phyloP scores from a whole-genome alignment of 106 monocot species.

The Acorus gramineus region DNA sequence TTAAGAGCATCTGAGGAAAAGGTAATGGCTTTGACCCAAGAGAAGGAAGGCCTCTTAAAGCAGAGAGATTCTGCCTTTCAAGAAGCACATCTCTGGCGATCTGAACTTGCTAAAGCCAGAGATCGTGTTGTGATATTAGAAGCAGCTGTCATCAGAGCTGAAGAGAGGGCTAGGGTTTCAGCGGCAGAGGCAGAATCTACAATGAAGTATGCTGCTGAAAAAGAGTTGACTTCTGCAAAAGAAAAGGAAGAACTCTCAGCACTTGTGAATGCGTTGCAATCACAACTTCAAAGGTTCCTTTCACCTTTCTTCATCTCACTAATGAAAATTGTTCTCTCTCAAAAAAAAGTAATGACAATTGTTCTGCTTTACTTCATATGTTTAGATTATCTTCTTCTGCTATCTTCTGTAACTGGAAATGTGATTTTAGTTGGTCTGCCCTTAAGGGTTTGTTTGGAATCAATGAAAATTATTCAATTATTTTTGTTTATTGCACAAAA shows the following conservation, averaged over 20 bases:
- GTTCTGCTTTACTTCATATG: no score
- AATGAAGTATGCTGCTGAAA: constrained; percentile 55
- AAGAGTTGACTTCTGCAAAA: constrained; percentile 42
- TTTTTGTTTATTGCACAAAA: no score
- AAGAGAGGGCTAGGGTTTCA: constrained; percentile 79
- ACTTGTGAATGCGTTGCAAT: constrained; percentile 58
- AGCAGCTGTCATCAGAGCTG: constrained; percentile 85
- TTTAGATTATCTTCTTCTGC: no score
- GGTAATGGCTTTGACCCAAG: constrained; percentile 31
- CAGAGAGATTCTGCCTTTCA: constrained; percentile 77
- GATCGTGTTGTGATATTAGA: constrained; percentile 78
- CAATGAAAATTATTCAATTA: no score
- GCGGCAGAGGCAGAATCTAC: constrained; percentile 50
- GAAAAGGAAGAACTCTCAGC: constrained; percentile 84
- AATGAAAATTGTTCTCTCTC: no score
- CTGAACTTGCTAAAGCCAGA: constrained; percentile 89
- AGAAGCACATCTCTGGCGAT: constrained; percentile 84
- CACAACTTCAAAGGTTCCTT: constrained; percentile 71
- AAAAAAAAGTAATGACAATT: no score
- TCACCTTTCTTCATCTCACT: background rate
- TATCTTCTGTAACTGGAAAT: no score
- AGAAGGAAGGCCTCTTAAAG: constrained; percentile 53
- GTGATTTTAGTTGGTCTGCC: no score
- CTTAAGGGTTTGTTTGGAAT: no score
- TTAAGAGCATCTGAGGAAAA: constrained; percentile 70